phyloP scores from a whole-genome alignment of 2,329 filamentous ascomycete species.

The Amesomyces nigricolor region DNA sequence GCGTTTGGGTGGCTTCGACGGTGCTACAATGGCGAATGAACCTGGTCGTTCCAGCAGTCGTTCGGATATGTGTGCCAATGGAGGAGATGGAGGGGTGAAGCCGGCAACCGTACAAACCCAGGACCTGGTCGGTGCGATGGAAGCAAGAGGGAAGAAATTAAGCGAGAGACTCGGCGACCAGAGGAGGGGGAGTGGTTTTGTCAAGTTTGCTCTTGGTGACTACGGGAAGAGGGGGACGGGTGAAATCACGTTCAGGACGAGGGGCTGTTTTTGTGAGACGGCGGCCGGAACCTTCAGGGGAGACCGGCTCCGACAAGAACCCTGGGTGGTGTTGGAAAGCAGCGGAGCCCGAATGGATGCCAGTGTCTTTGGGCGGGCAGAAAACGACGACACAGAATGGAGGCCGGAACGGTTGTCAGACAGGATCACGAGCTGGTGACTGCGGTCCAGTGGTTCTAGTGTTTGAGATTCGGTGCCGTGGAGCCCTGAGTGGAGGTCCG shows the following conservation, averaged over 20 bases:
- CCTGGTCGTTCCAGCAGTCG: background rate
- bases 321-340: constrained; percentile 7
- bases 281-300: constrained; percentile 22
- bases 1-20: background rate
- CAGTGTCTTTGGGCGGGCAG: constrained; percentile 32
- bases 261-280: constrained; percentile 22
- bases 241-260: constrained; percentile 16
- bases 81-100: background rate
- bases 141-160: background rate
- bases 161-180: constrained; percentile 7
- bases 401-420: constrained; percentile 25
- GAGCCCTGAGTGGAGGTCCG: constrained; percentile 24
- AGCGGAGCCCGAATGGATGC: constrained; percentile 4
- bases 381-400: constrained; percentile 28
- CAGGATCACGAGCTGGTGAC: constrained; percentile 11
- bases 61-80: constrained; percentile 7
- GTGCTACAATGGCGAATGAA: background rate
- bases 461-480: constrained; percentile 27
- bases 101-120: background rate
- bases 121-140: background rate
- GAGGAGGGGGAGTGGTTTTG: background rate
- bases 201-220: background rate
- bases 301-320: constrained; percentile 9
- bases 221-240: constrained; percentile 8
- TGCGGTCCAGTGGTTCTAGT: constrained; percentile 24